phyloP scores from a whole-genome alignment of 2,329 filamentous ascomycete species.

The Cladosporium sp. region DNA sequence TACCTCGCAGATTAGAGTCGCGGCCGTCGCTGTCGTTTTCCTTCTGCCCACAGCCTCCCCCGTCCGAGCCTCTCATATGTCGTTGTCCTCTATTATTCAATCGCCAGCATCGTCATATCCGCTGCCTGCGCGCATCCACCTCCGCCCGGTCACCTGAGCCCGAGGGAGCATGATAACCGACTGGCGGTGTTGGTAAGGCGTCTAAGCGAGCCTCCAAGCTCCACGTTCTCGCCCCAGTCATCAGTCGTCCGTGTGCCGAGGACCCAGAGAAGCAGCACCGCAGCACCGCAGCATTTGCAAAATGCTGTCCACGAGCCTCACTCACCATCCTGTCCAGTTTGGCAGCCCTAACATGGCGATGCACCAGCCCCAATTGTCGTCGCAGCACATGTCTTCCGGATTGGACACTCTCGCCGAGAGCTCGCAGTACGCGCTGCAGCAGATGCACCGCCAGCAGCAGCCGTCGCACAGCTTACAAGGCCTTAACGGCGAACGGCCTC shows the following conservation, averaged over 20 bases:
- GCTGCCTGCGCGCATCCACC: background rate
- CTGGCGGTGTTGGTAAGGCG: conserved; percentile 11
- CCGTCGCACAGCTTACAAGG: conserved; percentile 32
- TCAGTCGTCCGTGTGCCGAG: conserved; percentile 12
- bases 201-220: conserved; percentile 13
- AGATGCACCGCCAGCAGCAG: conserved; percentile 55
- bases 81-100: background rate
- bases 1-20: conserved; percentile 9
- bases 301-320: conserved; percentile 28
- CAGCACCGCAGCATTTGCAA: conserved; percentile 12
- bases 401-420: conserved; percentile 62
- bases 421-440: conserved; percentile 70
- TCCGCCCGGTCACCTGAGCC: background rate
- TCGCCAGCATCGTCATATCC: background rate
- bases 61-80: background rate
- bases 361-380: conserved; percentile 19
- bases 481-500: conserved; percentile 27
- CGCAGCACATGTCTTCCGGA: conserved; percentile 20
- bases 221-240: conserved; percentile 13
- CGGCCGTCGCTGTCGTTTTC: background rate
- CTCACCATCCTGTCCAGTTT: conserved; percentile 24
- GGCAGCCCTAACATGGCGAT: conserved; percentile 25
- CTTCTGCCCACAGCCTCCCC: background rate
- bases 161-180: conserved; percentile 5
- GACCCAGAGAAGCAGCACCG: background rate